These are phyloP conservation scores for Otatea glauca DNA, from an alignment of 176 grass and related monocot species.

Conservation along the genomic window DNA sequence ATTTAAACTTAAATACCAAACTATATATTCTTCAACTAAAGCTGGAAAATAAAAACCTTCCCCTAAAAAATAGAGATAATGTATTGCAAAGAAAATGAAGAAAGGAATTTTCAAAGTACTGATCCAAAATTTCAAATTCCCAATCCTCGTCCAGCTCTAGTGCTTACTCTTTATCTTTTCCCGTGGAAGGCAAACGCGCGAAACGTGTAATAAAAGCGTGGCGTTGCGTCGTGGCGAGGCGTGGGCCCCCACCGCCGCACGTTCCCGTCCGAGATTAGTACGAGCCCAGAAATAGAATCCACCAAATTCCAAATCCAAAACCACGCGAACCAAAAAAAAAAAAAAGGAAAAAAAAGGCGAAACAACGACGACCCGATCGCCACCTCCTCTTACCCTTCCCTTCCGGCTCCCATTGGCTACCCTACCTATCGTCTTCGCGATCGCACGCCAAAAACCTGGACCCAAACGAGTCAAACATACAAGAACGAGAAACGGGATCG, in stretches of 20 bases:
- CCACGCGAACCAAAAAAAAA: neutral
- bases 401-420: too few relatives aligned
- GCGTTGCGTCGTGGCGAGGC: neutral
- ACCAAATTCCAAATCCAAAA: constrained; percentile 14
- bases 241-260: constrained; percentile 41
- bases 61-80: neutral
- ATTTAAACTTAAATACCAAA: neutral
- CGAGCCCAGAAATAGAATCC: constrained; percentile 30
- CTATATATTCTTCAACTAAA: neutral
- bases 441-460: too few relatives aligned
- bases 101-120: neutral
- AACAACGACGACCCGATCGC: constrained; percentile 23
- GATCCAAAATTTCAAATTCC: neutral
- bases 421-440: too few relatives aligned
- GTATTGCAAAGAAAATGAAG: neutral
- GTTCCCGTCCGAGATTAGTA: constrained; percentile 41
- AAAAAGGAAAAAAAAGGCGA: neutral
- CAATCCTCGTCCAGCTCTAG: neutral
- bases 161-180: neutral
- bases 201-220: neutral
- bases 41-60: neutral
- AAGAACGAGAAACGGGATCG: neutral
- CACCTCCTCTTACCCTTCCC: too few relatives aligned
- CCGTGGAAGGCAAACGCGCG: neutral
- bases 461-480: neutral